Base-by-base conservation (phyloP, 768 basidiomycete species). In the Boletus tomentosulus region DNA sequence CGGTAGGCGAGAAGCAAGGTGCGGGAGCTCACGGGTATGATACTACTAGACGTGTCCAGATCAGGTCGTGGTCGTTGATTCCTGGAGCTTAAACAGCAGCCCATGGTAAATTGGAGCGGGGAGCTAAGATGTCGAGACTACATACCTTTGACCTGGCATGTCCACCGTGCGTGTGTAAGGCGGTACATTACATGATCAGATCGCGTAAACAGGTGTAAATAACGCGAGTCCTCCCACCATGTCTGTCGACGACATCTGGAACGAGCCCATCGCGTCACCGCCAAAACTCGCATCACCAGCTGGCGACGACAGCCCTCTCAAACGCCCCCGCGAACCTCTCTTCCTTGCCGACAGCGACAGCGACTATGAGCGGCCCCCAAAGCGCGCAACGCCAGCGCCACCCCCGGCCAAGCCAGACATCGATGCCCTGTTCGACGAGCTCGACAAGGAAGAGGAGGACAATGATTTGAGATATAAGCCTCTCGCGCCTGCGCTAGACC, bases 241-340 rank as follows among this genome's bases (percentile, higher is more conserved):
- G 66, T 62, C 78, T 37, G 64, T 84, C 66, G 78, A 79, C 58
- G 73, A 76, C 59, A 86, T 87, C 65, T 86, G 82, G 82, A 78
- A 86, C 59, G 78, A 76, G 24, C 78, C 80, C 35, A 62, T 76
- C 56, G 70, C 66, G 24, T 61, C 71, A 42, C 56, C 58, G 27
- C 42, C 57, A 19, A 51, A 57, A 44, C 13, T 3, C 7, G 2
- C 10, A 7, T 64, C 71, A 28, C 55, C 61, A 13, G 65, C 66
- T 0, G 53, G 46, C 27, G 30, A 39, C 6, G 22, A 48, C 27
- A 63, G 50, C 34, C 62, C 55, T 8, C 31, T 63, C 5, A 73
- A 71, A 54, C 73, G 70, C 24, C 71, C 73, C 0, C 58, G 74
- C 28, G 62, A 72, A 19, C 51, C 80, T 1, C 75, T 89, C 16